Base-by-base conservation (phyloP, 2,329 filamentous ascomycete genomes). In the Orbilia javanica region DNA sequence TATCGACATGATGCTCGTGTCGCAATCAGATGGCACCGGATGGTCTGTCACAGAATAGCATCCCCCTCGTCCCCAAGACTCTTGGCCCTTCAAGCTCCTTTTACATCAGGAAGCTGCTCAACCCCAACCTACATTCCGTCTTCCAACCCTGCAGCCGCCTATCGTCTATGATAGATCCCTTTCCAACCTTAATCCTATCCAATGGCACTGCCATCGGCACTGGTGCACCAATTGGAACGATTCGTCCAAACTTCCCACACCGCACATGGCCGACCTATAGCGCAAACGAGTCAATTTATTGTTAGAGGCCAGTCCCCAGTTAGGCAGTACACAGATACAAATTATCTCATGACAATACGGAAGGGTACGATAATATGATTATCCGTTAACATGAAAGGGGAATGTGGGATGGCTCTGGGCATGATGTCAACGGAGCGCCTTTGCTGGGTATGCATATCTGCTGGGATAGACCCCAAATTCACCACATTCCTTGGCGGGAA, bases 51-150 rank as follows among this genome's bases (percentile, higher is more conserved):
- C 25, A 22, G n/a, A 52, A 27, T 20, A 25, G 7, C 10, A 25
- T 13, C 39, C 22, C 53, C 55, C 52, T 53, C 20, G 27, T 39
- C 67, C 31, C 74, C 74, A 67, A 78, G 74, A 78, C 62, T 72
- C 74, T 78, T 78, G 74, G 74, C 74, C 29, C 31, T 13, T 34
- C 60, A 42, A 63, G 67, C 74, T 62, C 74, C 67, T 78, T 68
- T 78, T 78, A 46, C 48, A 78, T 78, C 53, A 34, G 74, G 74
- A 72, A 78, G 74, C 53, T 78, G 67, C 22, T n/a, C 31, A 71
- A 71, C 44, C 36, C 60, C 34, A 67, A 66, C 48, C 42, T 64
- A 70, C 57, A 70, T 69, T 77, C 66, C 66, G 52, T 62, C 73
- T 66, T 70, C 22, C 34, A 62, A 71, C 73, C 72, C 73, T 77